Base-by-base conservation (phyloP, 805 yeast species). In the Ogataea salicorniae region DNA sequence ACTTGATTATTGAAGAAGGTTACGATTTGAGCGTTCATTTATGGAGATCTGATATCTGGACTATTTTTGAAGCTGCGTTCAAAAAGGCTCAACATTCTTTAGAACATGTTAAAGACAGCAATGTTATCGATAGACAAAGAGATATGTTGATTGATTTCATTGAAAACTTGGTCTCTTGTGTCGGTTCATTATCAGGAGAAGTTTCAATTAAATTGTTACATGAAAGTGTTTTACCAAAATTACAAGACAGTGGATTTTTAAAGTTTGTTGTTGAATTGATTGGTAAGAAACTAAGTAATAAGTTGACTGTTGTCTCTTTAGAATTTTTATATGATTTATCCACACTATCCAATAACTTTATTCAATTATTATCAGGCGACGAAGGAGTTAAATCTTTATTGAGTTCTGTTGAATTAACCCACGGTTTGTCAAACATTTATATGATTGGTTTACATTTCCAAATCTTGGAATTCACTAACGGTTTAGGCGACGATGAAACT, bases 1-100 rank as follows among this genome's bases (percentile, higher is more conserved):
- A 86, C 60, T 61, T 92, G 47, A 83, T 85, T 3, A 73, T 88
- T 45, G 96, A 88, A 60, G 96, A 90, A 66, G 97, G 97, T 18
- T 83, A 87, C 56, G 95, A 88, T 53, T 76, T 88, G 35, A 80
- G 89, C 26, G 77, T 79, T 18, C 80, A 78, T 62, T 63, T 87
- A 46, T 85, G 95, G 87, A 78, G 97, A 61, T 80, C 81, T 16
- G 81, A 85, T 51, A 80, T 92, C 38, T 83, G 96, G 86, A 71
- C 76, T 0, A 67, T 77, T 26, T 73, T 89, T 37, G 77, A 74
- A 41, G 53, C 62, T 5, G 77, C 82, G 2, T 67, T 87, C 39
- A 62, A 62, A 0, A 82, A 82, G 51, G 74, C 81, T 22, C 62
- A 70, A 35, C 62, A 60, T 0, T 79, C 88, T 0, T 69, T 83